phyloP scores from a whole-genome alignment of 225 moss, liverwort and hornwort genomes.

The Antitrichia curtipendula region DNA sequence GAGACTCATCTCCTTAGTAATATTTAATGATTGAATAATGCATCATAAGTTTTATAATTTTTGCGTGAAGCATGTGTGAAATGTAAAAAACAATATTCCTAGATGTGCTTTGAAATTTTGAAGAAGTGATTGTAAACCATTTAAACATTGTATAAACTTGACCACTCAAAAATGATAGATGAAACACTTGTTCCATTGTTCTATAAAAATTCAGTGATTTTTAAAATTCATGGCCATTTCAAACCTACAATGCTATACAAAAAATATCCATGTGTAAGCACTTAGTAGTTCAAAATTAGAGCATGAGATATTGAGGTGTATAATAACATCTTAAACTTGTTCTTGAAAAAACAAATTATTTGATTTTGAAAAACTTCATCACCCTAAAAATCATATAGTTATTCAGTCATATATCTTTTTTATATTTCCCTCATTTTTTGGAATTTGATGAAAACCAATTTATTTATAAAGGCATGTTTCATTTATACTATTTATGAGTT shows the following conservation, averaged over 20 bases:
- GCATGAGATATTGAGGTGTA: not conserved
- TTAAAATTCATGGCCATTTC: not conserved
- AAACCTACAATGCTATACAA: not conserved
- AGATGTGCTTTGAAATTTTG: not conserved
- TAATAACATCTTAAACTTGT: not conserved
- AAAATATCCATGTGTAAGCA: not conserved
- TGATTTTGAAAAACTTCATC: too few relatives aligned
- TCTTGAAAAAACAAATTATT: not conserved
- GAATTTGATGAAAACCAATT: not conserved
- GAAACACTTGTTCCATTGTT: too few relatives aligned
- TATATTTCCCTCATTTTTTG: not conserved
- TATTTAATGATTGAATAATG: not conserved
- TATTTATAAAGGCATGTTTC: not conserved
- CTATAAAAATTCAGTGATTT: too few relatives aligned
- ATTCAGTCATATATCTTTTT: fast-evolving
- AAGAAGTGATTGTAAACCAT: not conserved
- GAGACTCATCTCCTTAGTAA: not conserved
- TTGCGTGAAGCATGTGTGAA: not conserved
- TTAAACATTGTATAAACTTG: not conserved
- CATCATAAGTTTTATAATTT: not conserved
- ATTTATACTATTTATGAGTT: not conserved
- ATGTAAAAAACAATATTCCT: not conserved
- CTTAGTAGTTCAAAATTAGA: not conserved
- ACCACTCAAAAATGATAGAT: too few relatives aligned
- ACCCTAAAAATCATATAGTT: not conserved